phyloP scores from a whole-genome alignment of 2,329 filamentous ascomycete species.

The Fusarium nodosum region DNA sequence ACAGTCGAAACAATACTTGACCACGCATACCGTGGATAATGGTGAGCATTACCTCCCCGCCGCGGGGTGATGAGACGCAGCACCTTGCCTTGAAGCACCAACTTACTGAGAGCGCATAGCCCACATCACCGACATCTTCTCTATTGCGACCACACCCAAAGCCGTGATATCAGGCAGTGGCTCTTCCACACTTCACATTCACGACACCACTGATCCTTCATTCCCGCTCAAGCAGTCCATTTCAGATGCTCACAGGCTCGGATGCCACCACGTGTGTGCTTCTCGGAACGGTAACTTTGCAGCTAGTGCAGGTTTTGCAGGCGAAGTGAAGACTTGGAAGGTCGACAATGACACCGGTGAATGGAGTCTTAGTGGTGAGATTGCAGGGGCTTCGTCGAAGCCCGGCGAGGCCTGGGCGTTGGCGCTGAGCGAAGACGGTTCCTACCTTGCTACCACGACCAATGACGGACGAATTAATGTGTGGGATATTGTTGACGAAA shows the following conservation, averaged over 20 bases:
- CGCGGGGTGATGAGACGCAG: slow-evolving; percentile 31
- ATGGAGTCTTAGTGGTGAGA: slow-evolving; percentile 61
- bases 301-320: slow-evolving; percentile 89
- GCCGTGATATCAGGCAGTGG: slow-evolving; percentile 88
- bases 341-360: slow-evolving; percentile 68
- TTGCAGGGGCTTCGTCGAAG: slow-evolving; percentile 63
- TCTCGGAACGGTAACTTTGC: slow-evolving; percentile 77
- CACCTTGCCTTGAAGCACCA: slow-evolving; percentile 24
- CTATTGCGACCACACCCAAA: slow-evolving; percentile 79
- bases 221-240: slow-evolving; percentile 86
- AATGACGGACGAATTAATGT: slow-evolving; percentile 91
- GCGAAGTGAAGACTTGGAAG: slow-evolving; percentile 88
- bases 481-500: slow-evolving; percentile 76
- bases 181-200: slow-evolving; percentile 82
- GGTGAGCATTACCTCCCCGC: slow-evolving; percentile 67
- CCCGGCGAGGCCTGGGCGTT: slow-evolving; percentile 88
- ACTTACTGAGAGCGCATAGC: slow-evolving; percentile 63
- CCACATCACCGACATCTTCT: slow-evolving; percentile 87
- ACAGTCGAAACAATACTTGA: slow-evolving; percentile 98
- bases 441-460: slow-evolving; percentile 87
- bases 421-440: slow-evolving; percentile 85
- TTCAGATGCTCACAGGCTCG: slow-evolving; percentile 83
- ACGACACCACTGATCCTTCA: slow-evolving; percentile 78
- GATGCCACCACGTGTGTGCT: slow-evolving; percentile 89
- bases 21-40: slow-evolving; percentile 89